Conservation (phyloP, 176 grass and related monocot genomes). For the Avena atlantica region DNA sequence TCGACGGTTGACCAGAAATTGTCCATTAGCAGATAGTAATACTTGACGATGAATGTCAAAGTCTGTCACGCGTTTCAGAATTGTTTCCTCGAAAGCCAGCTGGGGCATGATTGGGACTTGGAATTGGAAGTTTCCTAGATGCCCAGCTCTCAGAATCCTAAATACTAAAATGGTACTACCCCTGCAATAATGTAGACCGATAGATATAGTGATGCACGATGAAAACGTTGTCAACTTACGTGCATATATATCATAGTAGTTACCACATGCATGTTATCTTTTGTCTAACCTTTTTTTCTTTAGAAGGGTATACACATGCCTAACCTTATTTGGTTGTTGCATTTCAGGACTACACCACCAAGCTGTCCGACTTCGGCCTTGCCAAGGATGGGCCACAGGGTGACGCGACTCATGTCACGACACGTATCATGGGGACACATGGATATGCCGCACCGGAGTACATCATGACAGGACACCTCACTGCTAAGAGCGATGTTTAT, state of each 20-base stretch:
- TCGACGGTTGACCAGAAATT: not conserved
- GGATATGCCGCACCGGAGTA: conserved; percentile 84
- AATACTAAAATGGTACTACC: not conserved
- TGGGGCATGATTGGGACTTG: conserved; percentile 19
- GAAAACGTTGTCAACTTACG: conserved; percentile 5
- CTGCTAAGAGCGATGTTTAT: conserved; percentile 74
- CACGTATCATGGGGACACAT: conserved; percentile 79
- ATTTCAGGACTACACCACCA: conserved; percentile 69
- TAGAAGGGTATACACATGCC: not conserved
- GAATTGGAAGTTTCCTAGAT: conserved; percentile 55
- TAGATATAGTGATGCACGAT: conserved; percentile 13
- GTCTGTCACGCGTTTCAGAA: conserved; percentile 23
- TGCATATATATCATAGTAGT: not conserved
- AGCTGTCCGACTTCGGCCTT: conserved; percentile 88
- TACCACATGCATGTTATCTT: not conserved
- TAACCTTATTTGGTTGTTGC: conserved; percentile 18
- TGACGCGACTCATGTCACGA: conserved; percentile 73
- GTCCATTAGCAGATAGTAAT: not conserved
- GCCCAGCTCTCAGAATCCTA: not conserved
- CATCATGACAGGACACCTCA: conserved; percentile 77
- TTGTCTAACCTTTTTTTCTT: conserved; percentile 17
- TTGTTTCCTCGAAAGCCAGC: not conserved
- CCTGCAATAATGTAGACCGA: not conserved
- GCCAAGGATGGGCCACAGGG: conserved; percentile 86
- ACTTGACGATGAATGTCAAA: conserved; percentile 17